phyloP scores from a whole-genome alignment of 495 filamentous ascomycete species.

The Talaromyces nanjingensis region DNA sequence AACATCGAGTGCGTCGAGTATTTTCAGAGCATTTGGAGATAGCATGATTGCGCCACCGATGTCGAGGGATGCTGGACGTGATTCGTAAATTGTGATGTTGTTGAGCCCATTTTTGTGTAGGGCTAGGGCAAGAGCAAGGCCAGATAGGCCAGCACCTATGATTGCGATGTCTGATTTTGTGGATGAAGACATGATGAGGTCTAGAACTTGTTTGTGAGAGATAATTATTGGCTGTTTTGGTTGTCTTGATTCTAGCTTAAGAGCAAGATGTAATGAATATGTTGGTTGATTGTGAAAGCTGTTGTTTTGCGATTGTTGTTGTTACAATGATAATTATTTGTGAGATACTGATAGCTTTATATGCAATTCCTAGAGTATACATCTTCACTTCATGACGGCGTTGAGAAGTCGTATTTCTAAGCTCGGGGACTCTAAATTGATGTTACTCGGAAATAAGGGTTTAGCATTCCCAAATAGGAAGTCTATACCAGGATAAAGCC shows the following conservation, averaged over 20 bases:
- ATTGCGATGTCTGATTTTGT: slow-evolving; percentile 22
- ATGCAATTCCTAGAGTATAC: neutral
- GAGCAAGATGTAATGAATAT: no score
- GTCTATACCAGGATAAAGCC: neutral
- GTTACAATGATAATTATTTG: no score
- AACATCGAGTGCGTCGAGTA: slow-evolving; percentile 39
- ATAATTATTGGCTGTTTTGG: no score
- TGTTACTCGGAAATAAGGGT: neutral
- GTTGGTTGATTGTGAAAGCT: no score
- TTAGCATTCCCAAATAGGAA: neutral
- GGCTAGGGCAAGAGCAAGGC: slow-evolving; percentile 37
- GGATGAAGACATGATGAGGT: neutral
- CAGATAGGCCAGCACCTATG: slow-evolving; percentile 41
- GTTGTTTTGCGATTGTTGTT: neutral
- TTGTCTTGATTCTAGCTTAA: no score
- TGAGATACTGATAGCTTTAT: neutral
- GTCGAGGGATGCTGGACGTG: slow-evolving; percentile 23
- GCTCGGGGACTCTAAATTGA: neutral
- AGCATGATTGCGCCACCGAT: slow-evolving; percentile 47
- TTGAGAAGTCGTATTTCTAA: neutral
- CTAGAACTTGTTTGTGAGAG: no score
- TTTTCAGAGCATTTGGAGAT: slow-evolving; percentile 42
- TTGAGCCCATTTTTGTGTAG: slow-evolving; percentile 31
- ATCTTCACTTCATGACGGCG: neutral
- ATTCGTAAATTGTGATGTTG: slow-evolving; percentile 38